Evolutionary conservation across 306 rosid species (phyloP), one percentile per base, ranked within the genome.

Genomic region (barrel medic (Medicago truncatula)): DNA sequence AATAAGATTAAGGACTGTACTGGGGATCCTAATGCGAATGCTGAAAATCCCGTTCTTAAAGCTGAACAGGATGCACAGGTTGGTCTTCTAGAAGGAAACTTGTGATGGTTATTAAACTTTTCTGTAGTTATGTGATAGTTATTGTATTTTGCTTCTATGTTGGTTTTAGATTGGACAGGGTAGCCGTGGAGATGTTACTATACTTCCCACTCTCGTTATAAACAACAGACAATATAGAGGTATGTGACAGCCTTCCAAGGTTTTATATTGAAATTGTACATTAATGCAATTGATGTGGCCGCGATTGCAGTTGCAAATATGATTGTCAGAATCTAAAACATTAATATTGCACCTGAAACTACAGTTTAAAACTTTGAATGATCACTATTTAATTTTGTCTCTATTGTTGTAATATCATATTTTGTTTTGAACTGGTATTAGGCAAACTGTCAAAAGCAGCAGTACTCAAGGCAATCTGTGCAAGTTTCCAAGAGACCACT

Each of bases 221-320:
- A 95, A 95, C 90, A 84, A 79, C 84, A 85, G 97, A 84, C 98
- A 95, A 67, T 95, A 95, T 67, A 86, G 98, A 92, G 98, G 98
- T 94, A 21, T 57, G 80, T 77, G 43, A 57, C 74, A 72, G 46
- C 61, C 53, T n/a, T 66, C 39, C 40, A 43, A 67, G 18, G 54
- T 66, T 65, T 41, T 43, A 41, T 18, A 18, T 10, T 18, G 16
- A 2, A 65, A 65, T 39, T 39, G 52, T 23, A 64, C 28, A 56
- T 56, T 8, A 56, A 12, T 10, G 14, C 61, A 18, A 20, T 18
- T 20, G 31, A 64, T 64, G 49, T 1, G 25, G 3, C 47, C 3
- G 0, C 23, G 16, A 11, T 40, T 41, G 6, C 71, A 5, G 53
- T 66, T 41, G 52, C 2, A 10, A 41, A 59, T 2, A 59, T 59